Evolutionary conservation across 1,284 basidiomycete species (phyloP).

Genomic region (Sanghuangporus weigelae): DNA sequence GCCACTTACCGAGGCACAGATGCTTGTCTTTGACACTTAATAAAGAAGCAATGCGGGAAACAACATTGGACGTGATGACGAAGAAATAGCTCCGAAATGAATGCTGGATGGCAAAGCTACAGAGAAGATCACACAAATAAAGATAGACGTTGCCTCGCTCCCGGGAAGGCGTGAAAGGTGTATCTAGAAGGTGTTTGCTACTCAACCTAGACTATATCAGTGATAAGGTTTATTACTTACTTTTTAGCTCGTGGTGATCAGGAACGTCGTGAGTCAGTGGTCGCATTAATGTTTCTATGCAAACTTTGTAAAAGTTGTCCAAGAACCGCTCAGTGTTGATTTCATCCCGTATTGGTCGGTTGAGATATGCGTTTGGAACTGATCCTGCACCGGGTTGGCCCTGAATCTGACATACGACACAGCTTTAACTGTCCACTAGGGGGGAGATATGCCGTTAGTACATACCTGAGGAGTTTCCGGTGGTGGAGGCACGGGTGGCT

Average conservation of each 20-base stretch:
- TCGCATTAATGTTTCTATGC: slow-evolving; percentile 68
- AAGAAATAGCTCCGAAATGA: slow-evolving; percentile 89
- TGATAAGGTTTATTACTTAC: slow-evolving; percentile 34
- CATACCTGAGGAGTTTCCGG: slow-evolving; percentile 34
- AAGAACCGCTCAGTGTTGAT: slow-evolving; percentile 84
- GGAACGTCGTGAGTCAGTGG: slow-evolving; percentile 71
- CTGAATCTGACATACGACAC: background rate
- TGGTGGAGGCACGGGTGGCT: slow-evolving; percentile 31
- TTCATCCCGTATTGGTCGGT: slow-evolving; percentile 66
- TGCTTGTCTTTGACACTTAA: slow-evolving; percentile 87
- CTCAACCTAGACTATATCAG: background rate
- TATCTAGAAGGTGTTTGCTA: slow-evolving; percentile 33
- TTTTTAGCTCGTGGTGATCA: slow-evolving; percentile 62
- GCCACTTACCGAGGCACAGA: slow-evolving; percentile 72
- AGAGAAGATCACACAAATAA: slow-evolving; percentile 85
- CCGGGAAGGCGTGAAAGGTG: slow-evolving; percentile 51
- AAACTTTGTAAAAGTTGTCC: slow-evolving; percentile 88
- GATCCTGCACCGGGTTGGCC: slow-evolving; percentile 20
- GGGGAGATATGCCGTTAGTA: background rate
- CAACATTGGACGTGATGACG: slow-evolving; percentile 75
- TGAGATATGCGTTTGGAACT: slow-evolving; percentile 37
- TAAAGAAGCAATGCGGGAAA: slow-evolving; percentile 70
- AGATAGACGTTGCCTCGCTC: slow-evolving; percentile 76
- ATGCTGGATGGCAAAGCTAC: slow-evolving; percentile 86
- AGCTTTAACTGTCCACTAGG: background rate